Percentiles rank a stretch among this genome's conserved stretches.
Evolutionary conservation across 768 basidiomycete genomes (phyloP).

Genomic region (Lentinula detonsa): DNA sequence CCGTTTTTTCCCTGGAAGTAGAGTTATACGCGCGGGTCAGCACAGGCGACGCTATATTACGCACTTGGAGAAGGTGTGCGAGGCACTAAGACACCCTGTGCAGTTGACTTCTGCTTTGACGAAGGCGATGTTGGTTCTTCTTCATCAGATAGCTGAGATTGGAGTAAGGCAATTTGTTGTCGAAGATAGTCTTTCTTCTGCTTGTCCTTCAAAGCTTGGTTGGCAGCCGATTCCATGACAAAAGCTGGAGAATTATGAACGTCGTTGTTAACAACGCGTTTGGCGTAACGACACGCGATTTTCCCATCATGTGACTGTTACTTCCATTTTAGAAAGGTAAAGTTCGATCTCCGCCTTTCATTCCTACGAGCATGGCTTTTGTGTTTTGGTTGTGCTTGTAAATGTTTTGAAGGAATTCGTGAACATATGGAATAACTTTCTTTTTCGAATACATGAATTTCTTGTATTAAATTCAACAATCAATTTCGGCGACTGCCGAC

Average conservation of each 20-base stretch:
- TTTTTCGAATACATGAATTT: background rate
- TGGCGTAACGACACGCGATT: background rate
- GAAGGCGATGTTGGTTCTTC: conserved; percentile 25
- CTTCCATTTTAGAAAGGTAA: background rate
- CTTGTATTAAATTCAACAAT: background rate
- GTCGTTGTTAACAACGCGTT: background rate
- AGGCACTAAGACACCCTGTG: conserved; percentile 34
- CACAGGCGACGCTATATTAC: conserved; percentile 12
- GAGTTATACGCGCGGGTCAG: background rate
- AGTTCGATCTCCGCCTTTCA: background rate
- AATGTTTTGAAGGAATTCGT: too few relatives aligned
- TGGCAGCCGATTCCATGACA: conserved; percentile 51
- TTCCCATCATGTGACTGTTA: background rate
- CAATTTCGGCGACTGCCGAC: background rate
- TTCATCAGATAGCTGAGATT: conserved; percentile 44
- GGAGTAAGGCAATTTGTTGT: conserved; percentile 48
- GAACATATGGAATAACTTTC: background rate
- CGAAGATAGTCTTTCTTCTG: conserved; percentile 43
- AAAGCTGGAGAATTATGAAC: background rate
- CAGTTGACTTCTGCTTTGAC: conserved; percentile 42
- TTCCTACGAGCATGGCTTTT: too few relatives aligned
- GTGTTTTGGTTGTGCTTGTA: too few relatives aligned
- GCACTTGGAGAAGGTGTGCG: conserved; percentile 56
- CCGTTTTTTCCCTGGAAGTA: conserved; percentile 35
- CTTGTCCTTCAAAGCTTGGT: conserved; percentile 29